Percentiles rank a stretch among this genome's conserved stretches.
Evolutionary conservation across 495 filamentous ascomycete genomes (phyloP).

Genomic region (Emericellopsis terricola): DNA sequence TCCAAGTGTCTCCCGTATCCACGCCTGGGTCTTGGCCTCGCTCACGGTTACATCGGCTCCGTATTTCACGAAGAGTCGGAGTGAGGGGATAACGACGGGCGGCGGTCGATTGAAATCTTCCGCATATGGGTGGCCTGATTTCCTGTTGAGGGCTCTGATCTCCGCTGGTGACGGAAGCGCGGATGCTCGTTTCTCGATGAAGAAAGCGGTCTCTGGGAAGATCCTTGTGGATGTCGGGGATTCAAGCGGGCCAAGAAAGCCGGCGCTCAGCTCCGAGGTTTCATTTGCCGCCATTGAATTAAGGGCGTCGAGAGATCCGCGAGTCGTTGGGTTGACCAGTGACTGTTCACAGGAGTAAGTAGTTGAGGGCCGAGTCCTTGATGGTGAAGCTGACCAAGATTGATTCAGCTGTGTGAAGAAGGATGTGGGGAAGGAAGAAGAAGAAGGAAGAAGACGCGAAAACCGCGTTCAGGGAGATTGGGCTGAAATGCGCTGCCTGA

Average conservation of each 20-base stretch:
- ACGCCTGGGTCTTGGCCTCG: conserved; percentile 1
- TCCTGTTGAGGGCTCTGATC: conserved; percentile 3
- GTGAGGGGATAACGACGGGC: conserved; percentile 1
- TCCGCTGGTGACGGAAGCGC: conserved; percentile 2
- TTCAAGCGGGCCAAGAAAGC: neutral
- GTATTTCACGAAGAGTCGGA: conserved; percentile 3
- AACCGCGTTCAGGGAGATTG: too few species aligned
- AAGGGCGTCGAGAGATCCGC: neutral
- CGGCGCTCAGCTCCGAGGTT: neutral
- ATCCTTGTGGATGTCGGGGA: neutral
- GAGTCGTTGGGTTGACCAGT: neutral
- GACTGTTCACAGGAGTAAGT: neutral
- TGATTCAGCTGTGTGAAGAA: too few species aligned
- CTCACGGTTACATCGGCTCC: conserved; percentile 1
- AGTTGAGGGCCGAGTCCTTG: neutral
- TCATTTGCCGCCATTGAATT: neutral
- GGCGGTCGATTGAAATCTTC: conserved; percentile 2
- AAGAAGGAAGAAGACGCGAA: too few species aligned
- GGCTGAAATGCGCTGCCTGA: too few species aligned
- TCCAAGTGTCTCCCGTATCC: conserved; percentile 3
- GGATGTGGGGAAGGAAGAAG: too few species aligned
- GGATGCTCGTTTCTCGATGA: conserved; percentile 3
- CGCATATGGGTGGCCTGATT: conserved; percentile 1
- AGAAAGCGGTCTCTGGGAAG: conserved; percentile 2
- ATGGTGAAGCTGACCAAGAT: too few species aligned